Evolutionary conservation across 2,329 filamentous ascomycete genomes (phyloP), one percentile per base, ranked within the genome.

Genomic region (Raffaelea arxii): DNA sequence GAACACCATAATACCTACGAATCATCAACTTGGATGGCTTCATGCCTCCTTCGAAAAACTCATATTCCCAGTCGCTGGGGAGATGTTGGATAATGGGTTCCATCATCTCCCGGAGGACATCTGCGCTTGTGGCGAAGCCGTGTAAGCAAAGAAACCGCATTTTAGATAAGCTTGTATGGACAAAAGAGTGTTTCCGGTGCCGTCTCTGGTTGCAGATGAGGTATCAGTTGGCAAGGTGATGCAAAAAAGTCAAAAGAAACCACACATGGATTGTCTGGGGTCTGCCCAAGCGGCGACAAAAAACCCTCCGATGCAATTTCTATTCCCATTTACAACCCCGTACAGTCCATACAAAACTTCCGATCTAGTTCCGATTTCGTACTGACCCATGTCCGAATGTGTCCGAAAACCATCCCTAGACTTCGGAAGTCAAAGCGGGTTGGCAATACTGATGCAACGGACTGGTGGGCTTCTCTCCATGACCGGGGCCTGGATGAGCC

Each of bases 361-460:
- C n/a, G n/a, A n/a, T n/a, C n/a, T n/a, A n/a, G n/a, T n/a, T n/a
- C n/a, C n/a, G n/a, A n/a, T n/a, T n/a, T n/a, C n/a, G n/a, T n/a
- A n/a, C n/a, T n/a, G n/a, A n/a, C n/a, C n/a, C n/a, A n/a, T n/a
- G n/a, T n/a, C n/a, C n/a, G n/a, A n/a, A n/a, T n/a, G n/a, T n/a
- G n/a, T n/a, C n/a, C n/a, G n/a, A n/a, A n/a, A n/a, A n/a, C n/a
- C n/a, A n/a, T n/a, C n/a, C n/a, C n/a, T n/a, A 32, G 27, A 32
- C 27, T 32, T 16, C 10, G 10, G 16, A 16, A 32, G 27, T 32
- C 27, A 32, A 32, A 32, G 27, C 27, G 27, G 27, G 16, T 32
- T 10, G 27, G 66, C 67, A 18, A 69, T 60, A 47, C 71, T 68
- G 11, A 69, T 67, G 43, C 69, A 65, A 53, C 70, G 70, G 1